Evolutionary conservation across 78 protist genomes (phyloP), one percentile per base, ranked within the genome.

Genomic region (Dictyostelium capitatum): DNA sequence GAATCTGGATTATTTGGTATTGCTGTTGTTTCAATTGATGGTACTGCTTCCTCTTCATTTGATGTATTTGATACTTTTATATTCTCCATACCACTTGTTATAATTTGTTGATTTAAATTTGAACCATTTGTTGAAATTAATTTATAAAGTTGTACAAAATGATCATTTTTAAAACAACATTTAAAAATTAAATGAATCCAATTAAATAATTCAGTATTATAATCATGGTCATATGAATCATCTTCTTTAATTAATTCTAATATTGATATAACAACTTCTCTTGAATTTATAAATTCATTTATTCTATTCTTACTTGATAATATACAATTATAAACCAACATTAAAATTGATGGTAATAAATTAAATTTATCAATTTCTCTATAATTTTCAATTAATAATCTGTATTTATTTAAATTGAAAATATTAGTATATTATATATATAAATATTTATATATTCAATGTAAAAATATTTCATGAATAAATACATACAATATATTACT

Each of bases 151-250:
- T 30, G 23, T 5, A 32, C 41, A 64, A 37, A 85, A 25, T 47
- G 32, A 1, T 85, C 65, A 57, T 53, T 62, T 5, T 46, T 79
- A 59, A 85, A 85, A 30, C 62, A 46, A 32, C 8, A 7, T 77
- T 77, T 87, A n/a, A 78, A 59, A 6, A 87, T 77, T 17, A 87
- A 50, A 64, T 87, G 75, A 50, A 77, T 87, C 93, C 93, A 87
- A 46, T 87, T 79, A 50, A 87, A 87, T 62, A 77, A 19, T 64
- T 75, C 78, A 20, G 50, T 50, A 11, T 74, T 59, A 37, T 79
- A 79, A 25, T 56, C 65, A 6, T 75, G 65, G 20, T 79, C 70
- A 17, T 30, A 28, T 19, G n/a, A 19, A 37, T 54, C 70, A n/a
- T 54, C 83, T 17, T 54, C 73, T 51, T 54, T 54, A 56, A 51